phyloP scores from a whole-genome alignment of 2,329 filamentous ascomycete genomes.

The Phialophora verrucosa region DNA sequence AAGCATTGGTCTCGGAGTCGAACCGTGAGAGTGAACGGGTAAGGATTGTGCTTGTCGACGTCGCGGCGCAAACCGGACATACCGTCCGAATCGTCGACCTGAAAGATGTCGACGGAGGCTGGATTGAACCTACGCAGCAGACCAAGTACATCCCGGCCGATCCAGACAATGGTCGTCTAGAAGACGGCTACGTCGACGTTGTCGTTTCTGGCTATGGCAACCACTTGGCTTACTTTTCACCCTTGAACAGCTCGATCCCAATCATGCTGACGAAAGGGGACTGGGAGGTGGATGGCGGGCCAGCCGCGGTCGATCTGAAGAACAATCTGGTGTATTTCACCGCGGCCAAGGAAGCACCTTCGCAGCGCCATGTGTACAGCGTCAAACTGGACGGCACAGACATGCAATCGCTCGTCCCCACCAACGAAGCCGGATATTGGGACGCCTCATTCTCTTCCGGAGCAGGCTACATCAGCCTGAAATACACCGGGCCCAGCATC shows the following conservation, averaged over 20 bases:
- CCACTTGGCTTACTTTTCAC: slow-evolving; percentile 91
- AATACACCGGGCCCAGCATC: slow-evolving; percentile 80
- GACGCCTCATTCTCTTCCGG: slow-evolving; percentile 80
- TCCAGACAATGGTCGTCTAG: slow-evolving; percentile 70
- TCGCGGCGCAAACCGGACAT: slow-evolving; percentile 72
- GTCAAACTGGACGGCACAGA: slow-evolving; percentile 81
- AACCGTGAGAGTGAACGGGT: slow-evolving; percentile 94
- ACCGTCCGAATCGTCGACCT: slow-evolving; percentile 81
- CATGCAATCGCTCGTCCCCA: slow-evolving; percentile 75
- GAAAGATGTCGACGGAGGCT: slow-evolving; percentile 85
- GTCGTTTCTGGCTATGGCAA: slow-evolving; percentile 85
- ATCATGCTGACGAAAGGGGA: slow-evolving; percentile 82
- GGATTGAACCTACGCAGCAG: slow-evolving; percentile 91
- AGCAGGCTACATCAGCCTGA: slow-evolving; percentile 81
- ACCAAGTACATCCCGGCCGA: slow-evolving; percentile 88
- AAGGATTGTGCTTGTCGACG: slow-evolving; percentile 84
- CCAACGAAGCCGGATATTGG: slow-evolving; percentile 76
- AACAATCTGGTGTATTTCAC: slow-evolving; percentile 91
- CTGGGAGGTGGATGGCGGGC: slow-evolving; percentile 90
- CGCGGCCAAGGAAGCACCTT: slow-evolving; percentile 82
- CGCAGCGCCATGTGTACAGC: slow-evolving; percentile 88
- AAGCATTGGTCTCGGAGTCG: slow-evolving; percentile 86
- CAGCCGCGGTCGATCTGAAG: slow-evolving; percentile 80
- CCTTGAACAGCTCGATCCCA: slow-evolving; percentile 81
- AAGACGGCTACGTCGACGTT: slow-evolving; percentile 93